Conservation (phyloP, 495 filamentous ascomycete species). For the Astrocystis sublimbata region DNA sequence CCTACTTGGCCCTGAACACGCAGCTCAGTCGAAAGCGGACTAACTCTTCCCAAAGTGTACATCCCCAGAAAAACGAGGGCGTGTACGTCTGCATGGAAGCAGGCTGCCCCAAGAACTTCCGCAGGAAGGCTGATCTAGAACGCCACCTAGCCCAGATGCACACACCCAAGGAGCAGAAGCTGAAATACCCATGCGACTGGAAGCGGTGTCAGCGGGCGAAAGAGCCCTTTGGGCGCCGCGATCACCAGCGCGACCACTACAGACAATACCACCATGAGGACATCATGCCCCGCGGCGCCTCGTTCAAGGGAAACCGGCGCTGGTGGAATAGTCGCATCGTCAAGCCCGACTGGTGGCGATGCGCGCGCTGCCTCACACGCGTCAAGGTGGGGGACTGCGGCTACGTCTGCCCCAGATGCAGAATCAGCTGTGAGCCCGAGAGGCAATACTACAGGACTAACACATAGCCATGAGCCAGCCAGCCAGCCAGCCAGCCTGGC, state of each 20-base stretch:
- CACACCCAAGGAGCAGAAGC: conserved; percentile 33
- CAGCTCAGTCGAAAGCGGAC: conserved; percentile 13
- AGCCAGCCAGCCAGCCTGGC: not conserved
- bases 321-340: conserved; percentile 37
- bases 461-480: not conserved
- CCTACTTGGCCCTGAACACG: not conserved
- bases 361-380: conserved; percentile 44
- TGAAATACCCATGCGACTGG: conserved; percentile 45
- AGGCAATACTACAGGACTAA: not conserved
- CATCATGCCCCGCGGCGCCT: conserved; percentile 36
- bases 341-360: conserved; percentile 49
- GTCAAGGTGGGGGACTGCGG: conserved; percentile 35
- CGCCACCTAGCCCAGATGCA: conserved; percentile 48
- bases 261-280: conserved; percentile 54
- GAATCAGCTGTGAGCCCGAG: conserved; percentile 39
- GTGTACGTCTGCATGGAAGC: conserved; percentile 27
- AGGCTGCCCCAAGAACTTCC: conserved; percentile 39
- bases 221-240: conserved; percentile 42
- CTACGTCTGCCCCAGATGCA: conserved; percentile 46
- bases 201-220: conserved; percentile 38
- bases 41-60: conserved; percentile 18
- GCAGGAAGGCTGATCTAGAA: conserved; percentile 49
- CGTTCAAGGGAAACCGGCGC: conserved; percentile 6
- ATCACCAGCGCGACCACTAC: conserved; percentile 53
- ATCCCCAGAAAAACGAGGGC: conserved; percentile 12